Evolutionary conservation across 2,329 filamentous ascomycete genomes (phyloP).

Genomic region (Ramichloridium luteum): DNA sequence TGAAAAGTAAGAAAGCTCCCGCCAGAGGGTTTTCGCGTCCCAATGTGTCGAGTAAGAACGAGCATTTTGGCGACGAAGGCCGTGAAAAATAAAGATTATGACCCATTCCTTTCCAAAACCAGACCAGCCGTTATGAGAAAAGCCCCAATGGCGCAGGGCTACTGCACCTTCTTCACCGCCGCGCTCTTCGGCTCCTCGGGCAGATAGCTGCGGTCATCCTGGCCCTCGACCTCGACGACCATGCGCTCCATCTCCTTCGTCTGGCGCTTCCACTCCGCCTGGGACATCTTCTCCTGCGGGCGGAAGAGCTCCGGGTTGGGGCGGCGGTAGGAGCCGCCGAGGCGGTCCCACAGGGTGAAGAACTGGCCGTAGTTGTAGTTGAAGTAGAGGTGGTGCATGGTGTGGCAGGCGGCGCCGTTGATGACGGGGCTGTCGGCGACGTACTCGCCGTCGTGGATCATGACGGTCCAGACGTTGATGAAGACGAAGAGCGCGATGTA

Average conservation of each 20-base stretch:
- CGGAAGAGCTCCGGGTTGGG: constrained; percentile 78
- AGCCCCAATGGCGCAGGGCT: no score
- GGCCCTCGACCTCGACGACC: constrained; percentile 58
- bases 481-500: constrained; percentile 80
- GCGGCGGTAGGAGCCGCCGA: constrained; percentile 75
- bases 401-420: constrained; percentile 91
- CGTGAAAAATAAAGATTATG: no score
- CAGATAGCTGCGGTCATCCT: constrained; percentile 35
- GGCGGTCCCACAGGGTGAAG: constrained; percentile 80
- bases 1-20: no score
- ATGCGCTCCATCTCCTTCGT: constrained; percentile 62
- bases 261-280: constrained; percentile 69
- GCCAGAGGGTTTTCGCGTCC: no score
- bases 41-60: no score
- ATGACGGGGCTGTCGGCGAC: constrained; percentile 80
- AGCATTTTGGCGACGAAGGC: no score
- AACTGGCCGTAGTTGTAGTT: constrained; percentile 94
- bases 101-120: no score
- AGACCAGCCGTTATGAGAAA: no score
- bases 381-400: constrained; percentile 78
- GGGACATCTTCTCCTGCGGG: constrained; percentile 73
- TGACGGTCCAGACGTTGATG: constrained; percentile 93
- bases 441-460: constrained; percentile 95
- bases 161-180: constrained; percentile 30
- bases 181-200: constrained; percentile 11